Evolutionary conservation across 1,284 basidiomycete species (phyloP).

Genomic region (Porodaedalea pini): DNA sequence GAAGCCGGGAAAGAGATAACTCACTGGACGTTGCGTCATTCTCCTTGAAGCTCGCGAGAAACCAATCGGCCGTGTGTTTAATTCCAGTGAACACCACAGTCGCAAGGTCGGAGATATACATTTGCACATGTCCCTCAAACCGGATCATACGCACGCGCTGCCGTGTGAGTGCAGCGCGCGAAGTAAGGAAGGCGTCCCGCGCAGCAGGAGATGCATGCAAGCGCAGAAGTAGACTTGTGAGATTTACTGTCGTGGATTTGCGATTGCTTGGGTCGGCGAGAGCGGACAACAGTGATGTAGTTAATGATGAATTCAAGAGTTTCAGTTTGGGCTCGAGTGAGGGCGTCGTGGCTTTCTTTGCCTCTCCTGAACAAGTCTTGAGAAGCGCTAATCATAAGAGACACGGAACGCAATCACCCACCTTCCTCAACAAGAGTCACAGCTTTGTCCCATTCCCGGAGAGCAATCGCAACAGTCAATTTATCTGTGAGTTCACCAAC

Average conservation of each 20-base stretch:
- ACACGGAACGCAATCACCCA: slow-evolving; percentile 27
- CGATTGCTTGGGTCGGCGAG: slow-evolving; percentile 74
- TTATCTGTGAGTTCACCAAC: slow-evolving; percentile 90
- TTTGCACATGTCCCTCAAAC: slow-evolving; percentile 86
- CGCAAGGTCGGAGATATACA: slow-evolving; percentile 78
- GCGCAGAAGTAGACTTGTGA: slow-evolving; percentile 72
- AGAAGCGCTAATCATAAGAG: background rate
- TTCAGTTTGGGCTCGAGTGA: slow-evolving; percentile 60
- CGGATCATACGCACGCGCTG: slow-evolving; percentile 79
- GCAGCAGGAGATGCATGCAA: slow-evolving; percentile 80
- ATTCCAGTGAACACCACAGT: slow-evolving; percentile 85
- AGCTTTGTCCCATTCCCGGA: slow-evolving; percentile 86
- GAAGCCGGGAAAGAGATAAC: slow-evolving; percentile 27
- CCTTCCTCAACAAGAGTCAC: slow-evolving; percentile 83
- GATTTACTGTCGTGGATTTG: slow-evolving; percentile 70
- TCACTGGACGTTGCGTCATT: slow-evolving; percentile 88
- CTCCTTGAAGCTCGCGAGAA: slow-evolving; percentile 91
- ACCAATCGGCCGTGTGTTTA: slow-evolving; percentile 98
- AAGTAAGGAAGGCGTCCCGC: slow-evolving; percentile 77
- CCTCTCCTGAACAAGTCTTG: slow-evolving; percentile 49
- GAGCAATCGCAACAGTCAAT: slow-evolving; percentile 86
- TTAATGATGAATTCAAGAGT: slow-evolving; percentile 67
- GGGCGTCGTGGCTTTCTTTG: slow-evolving; percentile 54
- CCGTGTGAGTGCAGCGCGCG: slow-evolving; percentile 74
- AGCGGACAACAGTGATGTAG: slow-evolving; percentile 68